Base-by-base conservation (phyloP, 2,329 filamentous ascomycete genomes). In the Aspergillus aculeatinus region DNA sequence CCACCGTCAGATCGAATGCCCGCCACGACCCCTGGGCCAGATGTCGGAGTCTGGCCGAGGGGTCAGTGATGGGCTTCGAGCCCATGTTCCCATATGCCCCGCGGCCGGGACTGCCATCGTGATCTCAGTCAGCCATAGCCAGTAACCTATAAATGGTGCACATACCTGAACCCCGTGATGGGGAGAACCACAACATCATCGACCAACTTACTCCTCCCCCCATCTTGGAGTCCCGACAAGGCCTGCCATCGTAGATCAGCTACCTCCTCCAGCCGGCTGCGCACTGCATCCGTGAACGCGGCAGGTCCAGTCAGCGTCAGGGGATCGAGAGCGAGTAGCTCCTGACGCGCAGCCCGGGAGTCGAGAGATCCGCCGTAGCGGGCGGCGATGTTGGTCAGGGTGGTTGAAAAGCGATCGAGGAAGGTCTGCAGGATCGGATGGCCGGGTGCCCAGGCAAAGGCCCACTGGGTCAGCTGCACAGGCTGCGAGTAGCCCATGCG, bases 401-500 rank as follows among this genome's bases (percentile, higher is more conserved):
- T 59, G 7, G 29, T 54, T 16, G 57, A 55, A 2, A 72, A 59
- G 16, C 60, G 62, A 19, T 70, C 67, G 39, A 73, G 62, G 35
- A 73, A 74, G 10, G 57, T 57, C 35, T 66, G 61, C 23, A 74
- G 66, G 19, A 72, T 58, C 1, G 71, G 68, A 49, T 75, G 72
- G 1, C 66, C 63, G 3, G 70, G 63, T 1, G 64, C 60, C 23
- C 66, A 66, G 1, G 72, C 72, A 5, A 75, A 64, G 0, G 71
- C 63, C 72, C 72, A 75, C 33, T 74, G 72, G 0, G 72, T 74
- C 6, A 74, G 60, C 54, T 75, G 72, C 16, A 74, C 59, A 3
- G 72, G 70, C 54, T 70, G 69, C 21, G 66, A 62, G 61, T 75
- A 75, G 31, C 72, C 72, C 67, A 71, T 68, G n/a, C 72, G 71